A percentile compares a stretch with the other conserved stretches of the same genome.
Conservation (phyloP, 495 filamentous ascomycete species). For the Penicillium soppii region DNA sequence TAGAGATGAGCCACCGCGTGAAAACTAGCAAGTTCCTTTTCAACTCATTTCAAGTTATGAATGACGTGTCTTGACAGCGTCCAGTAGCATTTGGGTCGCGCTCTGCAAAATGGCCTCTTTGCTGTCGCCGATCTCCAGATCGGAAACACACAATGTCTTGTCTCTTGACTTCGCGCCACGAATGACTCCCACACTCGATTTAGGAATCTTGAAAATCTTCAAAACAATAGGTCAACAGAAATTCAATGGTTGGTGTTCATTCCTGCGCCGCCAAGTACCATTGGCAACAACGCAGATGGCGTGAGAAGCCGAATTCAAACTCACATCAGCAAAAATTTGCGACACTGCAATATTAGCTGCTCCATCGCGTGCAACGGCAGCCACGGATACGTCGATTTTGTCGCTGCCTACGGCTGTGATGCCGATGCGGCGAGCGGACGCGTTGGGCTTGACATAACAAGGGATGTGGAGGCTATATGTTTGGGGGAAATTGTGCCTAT, state of each 20-base stretch:
- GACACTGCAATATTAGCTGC: conserved; percentile 67
- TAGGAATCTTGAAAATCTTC: conserved; percentile 58
- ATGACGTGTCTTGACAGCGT: conserved; percentile 3
- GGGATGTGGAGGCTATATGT: conserved; percentile 40
- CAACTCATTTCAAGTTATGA: neutral
- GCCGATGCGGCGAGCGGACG: conserved; percentile 58
- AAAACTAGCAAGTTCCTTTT: neutral
- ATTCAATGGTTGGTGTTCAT: conserved; percentile 6
- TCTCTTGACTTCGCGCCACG: conserved; percentile 61
- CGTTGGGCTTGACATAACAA: conserved; percentile 67
- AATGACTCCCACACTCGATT: conserved; percentile 61
- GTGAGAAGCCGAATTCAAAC: neutral
- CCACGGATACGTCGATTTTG: conserved; percentile 59
- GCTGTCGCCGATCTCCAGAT: conserved; percentile 25
- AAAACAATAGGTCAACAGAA: conserved; percentile 1
- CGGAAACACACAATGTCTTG: conserved; percentile 53
- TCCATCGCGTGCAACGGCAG: conserved; percentile 62
- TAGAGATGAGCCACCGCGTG: neutral
- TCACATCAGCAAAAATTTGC: conserved; percentile 61
- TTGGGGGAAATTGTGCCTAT: neutral
- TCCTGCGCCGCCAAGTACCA: no score
- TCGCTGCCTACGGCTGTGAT: conserved; percentile 52
- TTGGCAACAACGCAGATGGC: no score
- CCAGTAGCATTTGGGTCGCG: conserved; percentile 13
- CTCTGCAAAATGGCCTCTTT: conserved; percentile 31